Percentiles rank a stretch among this genome's conserved stretches.
Conservation (phyloP, 768 basidiomycete species). For the Amanita rimosa region DNA sequence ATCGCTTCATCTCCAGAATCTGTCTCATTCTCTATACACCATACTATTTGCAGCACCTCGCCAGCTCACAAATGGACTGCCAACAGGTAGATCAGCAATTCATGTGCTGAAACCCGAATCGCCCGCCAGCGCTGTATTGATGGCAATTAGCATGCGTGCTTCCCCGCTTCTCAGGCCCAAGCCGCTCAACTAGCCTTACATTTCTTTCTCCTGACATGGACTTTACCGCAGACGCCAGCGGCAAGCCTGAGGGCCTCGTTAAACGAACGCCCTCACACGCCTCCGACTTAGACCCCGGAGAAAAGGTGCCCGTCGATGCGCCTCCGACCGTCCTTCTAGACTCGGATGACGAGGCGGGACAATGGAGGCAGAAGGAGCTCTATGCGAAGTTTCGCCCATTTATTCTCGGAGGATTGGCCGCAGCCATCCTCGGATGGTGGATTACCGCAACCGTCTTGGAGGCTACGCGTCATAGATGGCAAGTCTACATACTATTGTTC, state of each 20-base stretch:
- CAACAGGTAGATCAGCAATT: slow-evolving; percentile 67
- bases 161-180: neutral
- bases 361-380: neutral
- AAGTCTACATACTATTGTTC: slow-evolving; percentile 11
- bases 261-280: slow-evolving; percentile 11
- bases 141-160: slow-evolving; percentile 10
- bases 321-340: neutral
- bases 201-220: neutral
- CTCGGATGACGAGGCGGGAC: neutral
- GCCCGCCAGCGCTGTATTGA: slow-evolving; percentile 22
- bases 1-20: too few relatives aligned
- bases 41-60: too few relatives aligned
- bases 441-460: slow-evolving; percentile 59
- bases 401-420: slow-evolving; percentile 39
- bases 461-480: slow-evolving; percentile 71
- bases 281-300: slow-evolving; percentile 6
- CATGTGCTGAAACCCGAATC: slow-evolving; percentile 84
- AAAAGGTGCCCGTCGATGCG: too few relatives aligned
- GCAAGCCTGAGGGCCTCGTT: slow-evolving; percentile 3
- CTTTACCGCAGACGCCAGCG: neutral
- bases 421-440: slow-evolving; percentile 78
- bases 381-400: slow-evolving; percentile 24
- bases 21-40: too few relatives aligned
- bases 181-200: neutral
- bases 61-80: slow-evolving; percentile 17